These are phyloP conservation scores for Thelephora terrestris DNA, from an alignment of 1,284 basidiomycete species.

Conservation along the genomic window DNA sequence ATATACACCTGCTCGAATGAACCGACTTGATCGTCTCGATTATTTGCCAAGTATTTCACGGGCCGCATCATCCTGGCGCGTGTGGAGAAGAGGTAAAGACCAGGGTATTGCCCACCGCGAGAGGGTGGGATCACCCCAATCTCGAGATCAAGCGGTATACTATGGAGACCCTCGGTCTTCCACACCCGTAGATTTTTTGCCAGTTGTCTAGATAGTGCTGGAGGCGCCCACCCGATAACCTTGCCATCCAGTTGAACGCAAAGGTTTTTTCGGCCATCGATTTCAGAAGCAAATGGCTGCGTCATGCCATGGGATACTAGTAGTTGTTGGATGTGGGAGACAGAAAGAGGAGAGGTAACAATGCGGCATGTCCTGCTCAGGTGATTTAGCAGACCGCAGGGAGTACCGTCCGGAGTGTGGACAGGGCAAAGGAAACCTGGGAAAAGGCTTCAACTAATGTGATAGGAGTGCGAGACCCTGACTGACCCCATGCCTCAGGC, in stretches of 20 bases:
- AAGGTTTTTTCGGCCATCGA: slow-evolving; percentile 77
- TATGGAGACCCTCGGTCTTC: slow-evolving; percentile 86
- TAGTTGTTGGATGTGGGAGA: slow-evolving; percentile 73
- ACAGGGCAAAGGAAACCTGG: slow-evolving; percentile 95
- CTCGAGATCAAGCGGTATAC: slow-evolving; percentile 90
- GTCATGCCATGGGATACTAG: slow-evolving; percentile 93
- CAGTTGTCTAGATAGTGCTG: slow-evolving; percentile 68
- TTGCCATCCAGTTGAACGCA: slow-evolving; percentile 92
- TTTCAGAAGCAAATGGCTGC: slow-evolving; percentile 68
- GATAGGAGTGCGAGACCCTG: neutral
- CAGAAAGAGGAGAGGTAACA: slow-evolving; percentile 69
- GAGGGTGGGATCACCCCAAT: slow-evolving; percentile 88
- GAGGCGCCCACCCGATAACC: slow-evolving; percentile 92
- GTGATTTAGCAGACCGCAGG: slow-evolving; percentile 97
- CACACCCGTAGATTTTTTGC: slow-evolving; percentile 82
- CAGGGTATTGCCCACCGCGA: slow-evolving; percentile 94
- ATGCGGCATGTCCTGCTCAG: slow-evolving; percentile 92
- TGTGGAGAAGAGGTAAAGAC: slow-evolving; percentile 88
- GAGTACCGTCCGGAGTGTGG: slow-evolving; percentile 97
- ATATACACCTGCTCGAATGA: slow-evolving; percentile 99
- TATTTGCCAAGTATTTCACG: slow-evolving; percentile 86
- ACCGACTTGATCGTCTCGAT: slow-evolving; percentile 83
- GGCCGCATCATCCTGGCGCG: slow-evolving; percentile 96
- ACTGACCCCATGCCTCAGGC: slow-evolving; percentile 94
- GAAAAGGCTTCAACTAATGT: slow-evolving; percentile 3